Conservation (phyloP, 2,329 filamentous ascomycete genomes). For the Leptographium wingfieldii region DNA sequence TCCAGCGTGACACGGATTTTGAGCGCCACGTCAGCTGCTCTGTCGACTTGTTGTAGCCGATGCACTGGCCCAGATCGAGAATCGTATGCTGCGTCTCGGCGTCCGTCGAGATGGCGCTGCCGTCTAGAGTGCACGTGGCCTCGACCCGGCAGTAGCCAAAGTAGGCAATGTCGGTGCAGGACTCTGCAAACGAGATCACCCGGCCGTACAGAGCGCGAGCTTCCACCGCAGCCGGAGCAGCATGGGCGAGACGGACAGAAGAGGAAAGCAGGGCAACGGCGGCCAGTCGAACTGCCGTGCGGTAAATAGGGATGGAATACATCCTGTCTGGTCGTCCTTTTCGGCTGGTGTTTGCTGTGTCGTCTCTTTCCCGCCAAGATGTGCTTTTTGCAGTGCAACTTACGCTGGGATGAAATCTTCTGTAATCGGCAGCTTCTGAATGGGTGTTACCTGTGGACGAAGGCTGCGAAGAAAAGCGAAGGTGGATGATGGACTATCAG, state of each 20-base stretch:
- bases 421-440: too few relatives aligned
- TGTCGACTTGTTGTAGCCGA: constrained; percentile 1
- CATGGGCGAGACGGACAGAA: background rate
- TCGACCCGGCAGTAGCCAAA: constrained; percentile 11
- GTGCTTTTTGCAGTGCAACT: background rate
- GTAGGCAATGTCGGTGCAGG: constrained; percentile 7
- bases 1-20: constrained; percentile 2
- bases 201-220: background rate
- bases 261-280: background rate
- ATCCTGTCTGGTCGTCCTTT: background rate
- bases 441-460: too few relatives aligned
- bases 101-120: background rate
- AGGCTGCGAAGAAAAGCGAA: background rate
- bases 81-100: constrained; percentile 4
- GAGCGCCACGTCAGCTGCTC: constrained; percentile 5
- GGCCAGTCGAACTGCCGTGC: background rate
- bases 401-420: too few relatives aligned
- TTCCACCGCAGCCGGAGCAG: background rate
- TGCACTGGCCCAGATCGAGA: constrained; percentile 9
- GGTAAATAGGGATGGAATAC: background rate
- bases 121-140: constrained; percentile 8
- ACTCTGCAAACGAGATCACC: constrained; percentile 1
- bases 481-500: background rate
- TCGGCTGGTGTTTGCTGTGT: too few relatives aligned
- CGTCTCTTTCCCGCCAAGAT: too few relatives aligned